A percentile compares a stretch with the other conserved stretches of the same genome.
Evolutionary conservation across 2,329 filamentous ascomycete genomes (phyloP).

Genomic region (Fusarium tupiense): DNA sequence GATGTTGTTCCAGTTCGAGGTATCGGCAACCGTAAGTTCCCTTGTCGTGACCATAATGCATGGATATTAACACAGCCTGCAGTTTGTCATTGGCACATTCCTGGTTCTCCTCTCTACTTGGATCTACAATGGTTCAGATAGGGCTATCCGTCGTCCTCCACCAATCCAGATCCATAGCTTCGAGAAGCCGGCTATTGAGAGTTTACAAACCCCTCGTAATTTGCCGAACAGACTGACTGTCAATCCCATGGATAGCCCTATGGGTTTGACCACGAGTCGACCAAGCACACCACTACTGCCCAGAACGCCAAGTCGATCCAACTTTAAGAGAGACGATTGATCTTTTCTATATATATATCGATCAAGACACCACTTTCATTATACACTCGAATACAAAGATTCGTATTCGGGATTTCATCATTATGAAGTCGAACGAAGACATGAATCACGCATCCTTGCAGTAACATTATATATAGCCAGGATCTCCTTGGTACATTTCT

Average conservation of each 20-base stretch:
- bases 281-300: constrained; percentile 58
- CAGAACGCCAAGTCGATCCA: constrained; percentile 51
- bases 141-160: constrained; percentile 64
- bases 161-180: constrained; percentile 77
- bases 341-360: not conserved
- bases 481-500: constrained; percentile 36
- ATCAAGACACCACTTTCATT: not conserved
- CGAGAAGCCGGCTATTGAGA: constrained; percentile 76
- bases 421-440: constrained; percentile 37
- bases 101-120: constrained; percentile 86
- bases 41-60: not conserved
- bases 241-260: constrained; percentile 54
- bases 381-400: constrained; percentile 12
- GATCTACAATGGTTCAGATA: constrained; percentile 78
- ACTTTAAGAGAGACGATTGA: constrained; percentile 52
- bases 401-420: constrained; percentile 20
- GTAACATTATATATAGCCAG: constrained; percentile 30
- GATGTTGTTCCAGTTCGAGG: constrained; percentile 82
- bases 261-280: constrained; percentile 57
- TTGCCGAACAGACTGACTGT: constrained; percentile 50
- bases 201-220: constrained; percentile 50
- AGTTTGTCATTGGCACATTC: constrained; percentile 85
- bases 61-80: constrained; percentile 1
- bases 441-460: constrained; percentile 26
- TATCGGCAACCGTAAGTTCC: constrained; percentile 74